Conservation (phyloP, 2,329 filamentous ascomycete species). For the Talaromyces marneffei region DNA sequence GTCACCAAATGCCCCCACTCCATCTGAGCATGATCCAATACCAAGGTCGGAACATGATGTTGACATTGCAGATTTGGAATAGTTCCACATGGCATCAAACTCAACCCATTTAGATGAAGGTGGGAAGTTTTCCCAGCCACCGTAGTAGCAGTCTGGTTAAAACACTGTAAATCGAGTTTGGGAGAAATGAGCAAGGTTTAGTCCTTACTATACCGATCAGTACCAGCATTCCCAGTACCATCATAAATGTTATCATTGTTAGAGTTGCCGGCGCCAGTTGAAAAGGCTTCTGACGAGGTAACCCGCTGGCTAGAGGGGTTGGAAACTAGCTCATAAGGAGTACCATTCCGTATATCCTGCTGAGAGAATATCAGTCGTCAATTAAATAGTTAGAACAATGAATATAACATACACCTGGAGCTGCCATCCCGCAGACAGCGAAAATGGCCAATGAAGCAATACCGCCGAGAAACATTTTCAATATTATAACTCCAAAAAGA, state of each 20-base stretch:
- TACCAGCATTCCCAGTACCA: constrained; percentile 9
- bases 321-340: constrained; percentile 8
- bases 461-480: background rate
- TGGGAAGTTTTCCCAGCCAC: constrained; percentile 10
- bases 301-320: constrained; percentile 10
- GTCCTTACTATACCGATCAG: constrained; percentile 9
- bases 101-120: constrained; percentile 8
- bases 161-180: background rate
- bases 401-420: background rate
- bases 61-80: constrained; percentile 11
- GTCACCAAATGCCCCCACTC: constrained; percentile 5
- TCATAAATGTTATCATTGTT: constrained; percentile 11
- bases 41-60: constrained; percentile 9
- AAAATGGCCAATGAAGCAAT: background rate
- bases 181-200: too few species aligned
- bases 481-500: background rate
- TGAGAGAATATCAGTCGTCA: background rate
- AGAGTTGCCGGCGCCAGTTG: constrained; percentile 6
- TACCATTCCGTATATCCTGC: constrained; percentile 6
- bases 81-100: constrained; percentile 14
- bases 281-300: constrained; percentile 10
- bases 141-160: constrained; percentile 10
- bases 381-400: background rate
- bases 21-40: constrained; percentile 5
- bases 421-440: background rate